phyloP scores from a whole-genome alignment of 2,329 filamentous ascomycete species.

The Diaporthe amygdali region DNA sequence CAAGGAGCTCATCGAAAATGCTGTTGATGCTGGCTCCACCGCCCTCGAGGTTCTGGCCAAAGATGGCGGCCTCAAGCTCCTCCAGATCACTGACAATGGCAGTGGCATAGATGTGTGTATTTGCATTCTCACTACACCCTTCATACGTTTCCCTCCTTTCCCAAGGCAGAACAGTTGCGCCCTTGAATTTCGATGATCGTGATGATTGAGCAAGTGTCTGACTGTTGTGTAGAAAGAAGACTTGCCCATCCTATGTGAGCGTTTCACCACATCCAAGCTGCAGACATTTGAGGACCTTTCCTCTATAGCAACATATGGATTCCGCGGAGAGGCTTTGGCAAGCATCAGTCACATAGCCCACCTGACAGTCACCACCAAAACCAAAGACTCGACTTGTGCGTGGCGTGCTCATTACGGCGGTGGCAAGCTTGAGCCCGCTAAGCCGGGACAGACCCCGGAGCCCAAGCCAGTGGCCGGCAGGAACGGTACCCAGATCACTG shows the following conservation, averaged over 20 bases:
- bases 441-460: constrained; percentile 85
- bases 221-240: constrained; percentile 75
- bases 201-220: not conserved
- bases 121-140: not conserved
- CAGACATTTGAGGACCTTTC: constrained; percentile 91
- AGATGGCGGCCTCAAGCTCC: constrained; percentile 90
- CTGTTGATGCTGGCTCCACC: constrained; percentile 95
- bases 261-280: constrained; percentile 96
- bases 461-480: constrained; percentile 89
- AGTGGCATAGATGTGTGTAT: constrained; percentile 84
- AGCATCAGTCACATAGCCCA: constrained; percentile 99
- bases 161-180: not conserved
- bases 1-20: constrained; percentile 96
- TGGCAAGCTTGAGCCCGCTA: constrained; percentile 80
- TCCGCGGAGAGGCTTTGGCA: constrained; percentile 92
- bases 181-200: not conserved
- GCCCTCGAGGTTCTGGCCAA: constrained; percentile 90
- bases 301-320: constrained; percentile 95
- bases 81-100: constrained; percentile 98
- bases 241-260: constrained; percentile 87
- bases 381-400: constrained; percentile 83
- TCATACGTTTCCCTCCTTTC: not conserved
- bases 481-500: constrained; percentile 90
- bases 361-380: constrained; percentile 92
- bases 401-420: constrained; percentile 90